A percentile compares a stretch with the other conserved stretches of the same genome.
phyloP scores from a whole-genome alignment of 176 grass and related monocot species.

The bread wheat (Triticum aestivum) region DNA sequence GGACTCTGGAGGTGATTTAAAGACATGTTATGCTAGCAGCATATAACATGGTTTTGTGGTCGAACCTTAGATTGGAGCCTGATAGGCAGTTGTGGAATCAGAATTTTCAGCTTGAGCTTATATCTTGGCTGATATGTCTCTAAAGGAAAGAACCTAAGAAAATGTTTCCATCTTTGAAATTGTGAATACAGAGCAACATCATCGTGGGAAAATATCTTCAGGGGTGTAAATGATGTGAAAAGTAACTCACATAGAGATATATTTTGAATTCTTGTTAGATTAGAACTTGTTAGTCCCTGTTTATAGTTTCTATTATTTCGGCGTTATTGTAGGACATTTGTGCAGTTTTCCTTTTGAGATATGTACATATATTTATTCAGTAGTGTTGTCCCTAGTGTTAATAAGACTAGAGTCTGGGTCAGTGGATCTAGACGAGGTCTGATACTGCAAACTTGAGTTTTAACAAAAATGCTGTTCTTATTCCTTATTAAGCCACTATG shows the following conservation, averaged over 20 bases:
- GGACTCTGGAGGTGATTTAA: background rate
- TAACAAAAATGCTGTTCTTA: background rate
- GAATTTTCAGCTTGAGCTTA: conserved; percentile 1
- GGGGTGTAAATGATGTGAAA: background rate
- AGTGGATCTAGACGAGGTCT: no score
- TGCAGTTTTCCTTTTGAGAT: background rate
- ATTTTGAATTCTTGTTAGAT: background rate
- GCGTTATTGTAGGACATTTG: background rate
- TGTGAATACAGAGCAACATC: background rate
- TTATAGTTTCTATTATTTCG: background rate
- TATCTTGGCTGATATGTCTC: background rate
- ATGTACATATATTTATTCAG: background rate
- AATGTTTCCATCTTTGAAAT: background rate
- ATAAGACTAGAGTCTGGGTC: background rate
- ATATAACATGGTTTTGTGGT: background rate
- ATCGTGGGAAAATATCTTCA: background rate
- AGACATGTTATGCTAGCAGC: background rate
- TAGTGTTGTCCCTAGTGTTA: background rate
- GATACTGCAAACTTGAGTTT: background rate
- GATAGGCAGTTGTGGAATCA: background rate
- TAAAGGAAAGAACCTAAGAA: conserved; percentile 10
- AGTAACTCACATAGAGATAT: background rate
- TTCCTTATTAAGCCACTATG: background rate
- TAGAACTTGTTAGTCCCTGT: background rate
- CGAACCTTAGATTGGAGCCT: background rate